A percentile compares a stretch with the other conserved stretches of the same genome.
phyloP scores from a whole-genome alignment of 257 asterid species.

The Eucommia ulmoides region DNA sequence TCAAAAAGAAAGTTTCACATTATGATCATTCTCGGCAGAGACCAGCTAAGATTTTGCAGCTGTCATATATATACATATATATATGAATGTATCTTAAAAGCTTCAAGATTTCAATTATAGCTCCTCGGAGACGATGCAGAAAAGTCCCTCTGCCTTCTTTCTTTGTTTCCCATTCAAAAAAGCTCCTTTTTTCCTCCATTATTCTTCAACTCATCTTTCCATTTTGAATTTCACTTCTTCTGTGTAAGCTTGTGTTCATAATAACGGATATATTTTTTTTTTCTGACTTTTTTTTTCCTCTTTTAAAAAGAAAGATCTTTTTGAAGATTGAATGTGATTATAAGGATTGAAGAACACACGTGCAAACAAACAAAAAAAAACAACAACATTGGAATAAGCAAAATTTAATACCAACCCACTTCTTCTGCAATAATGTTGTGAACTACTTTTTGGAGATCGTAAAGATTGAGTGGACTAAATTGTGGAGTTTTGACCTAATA shows the following conservation, averaged over 20 bases:
- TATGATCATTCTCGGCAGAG: constrained; percentile 13
- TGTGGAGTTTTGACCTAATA: too few relatives aligned
- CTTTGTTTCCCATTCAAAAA: constrained; percentile 29
- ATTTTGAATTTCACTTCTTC: constrained; percentile 4
- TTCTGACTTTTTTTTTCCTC: constrained; percentile 7
- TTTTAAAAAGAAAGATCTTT: constrained; percentile 11
- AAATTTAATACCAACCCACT: too few relatives aligned
- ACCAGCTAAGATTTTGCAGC: constrained; percentile 61
- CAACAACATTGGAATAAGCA: too few relatives aligned
- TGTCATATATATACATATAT: constrained; percentile 15
- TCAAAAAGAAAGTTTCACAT: constrained; percentile 27
- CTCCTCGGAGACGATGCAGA: constrained; percentile 85
- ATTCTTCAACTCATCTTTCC: constrained; percentile 17
- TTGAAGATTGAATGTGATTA: background rate
- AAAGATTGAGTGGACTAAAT: too few relatives aligned
- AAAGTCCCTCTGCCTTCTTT: constrained; percentile 9
- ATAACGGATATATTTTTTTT: constrained; percentile 6
- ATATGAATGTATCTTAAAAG: constrained; percentile 19
- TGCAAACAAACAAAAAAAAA: background rate
- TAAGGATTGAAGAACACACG: background rate
- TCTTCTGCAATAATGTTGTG: too few relatives aligned
- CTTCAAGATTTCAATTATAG: constrained; percentile 46
- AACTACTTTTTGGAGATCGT: too few relatives aligned
- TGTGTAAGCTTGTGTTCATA: constrained; percentile 9
- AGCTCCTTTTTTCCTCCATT: constrained; percentile 23